These are phyloP conservation scores for Scytalidium lignicola DNA, from an alignment of 2,329 filamentous ascomycete genomes.

Conservation along the genomic window DNA sequence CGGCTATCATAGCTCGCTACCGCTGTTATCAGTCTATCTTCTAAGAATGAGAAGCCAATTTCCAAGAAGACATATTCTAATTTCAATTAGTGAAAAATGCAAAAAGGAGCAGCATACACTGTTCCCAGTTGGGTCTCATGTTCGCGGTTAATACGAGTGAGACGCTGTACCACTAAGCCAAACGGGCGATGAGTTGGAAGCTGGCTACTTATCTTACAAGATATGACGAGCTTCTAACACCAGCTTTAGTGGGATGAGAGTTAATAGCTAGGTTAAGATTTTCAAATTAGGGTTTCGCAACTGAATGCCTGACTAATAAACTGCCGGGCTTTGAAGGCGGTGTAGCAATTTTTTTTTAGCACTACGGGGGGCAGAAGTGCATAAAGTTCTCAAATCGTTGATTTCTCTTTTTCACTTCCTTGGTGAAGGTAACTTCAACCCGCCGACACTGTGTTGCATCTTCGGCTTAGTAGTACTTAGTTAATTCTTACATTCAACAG, in stretches of 20 bases:
- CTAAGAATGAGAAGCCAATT: too few relatives aligned
- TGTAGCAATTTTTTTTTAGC: constrained; percentile 1
- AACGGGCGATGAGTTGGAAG: not conserved
- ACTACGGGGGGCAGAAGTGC: not conserved
- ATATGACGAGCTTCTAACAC: too few relatives aligned
- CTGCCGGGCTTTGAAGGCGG: constrained; percentile 1
- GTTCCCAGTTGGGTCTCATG: constrained; percentile 13
- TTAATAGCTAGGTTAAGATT: not conserved
- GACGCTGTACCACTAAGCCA: not conserved
- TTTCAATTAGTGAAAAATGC: too few relatives aligned
- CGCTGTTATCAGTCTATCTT: too few relatives aligned
- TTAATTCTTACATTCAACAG: constrained; percentile 20
- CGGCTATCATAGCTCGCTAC: too few relatives aligned
- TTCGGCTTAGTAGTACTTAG: constrained; percentile 25
- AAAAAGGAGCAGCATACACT: too few relatives aligned
- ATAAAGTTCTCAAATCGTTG: constrained; percentile 5
- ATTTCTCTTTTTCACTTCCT: constrained; percentile 37
- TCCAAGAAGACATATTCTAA: too few relatives aligned
- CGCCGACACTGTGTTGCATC: constrained; percentile 46
- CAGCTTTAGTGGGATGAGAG: too few relatives aligned
- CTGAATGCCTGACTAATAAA: not conserved
- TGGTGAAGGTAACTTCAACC: constrained; percentile 55
- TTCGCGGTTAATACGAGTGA: not conserved
- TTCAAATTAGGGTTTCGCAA: not conserved
- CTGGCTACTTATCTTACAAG: too few relatives aligned